Conservation (phyloP, 148 eudicot species). For the Dianthus caryophyllus region DNA sequence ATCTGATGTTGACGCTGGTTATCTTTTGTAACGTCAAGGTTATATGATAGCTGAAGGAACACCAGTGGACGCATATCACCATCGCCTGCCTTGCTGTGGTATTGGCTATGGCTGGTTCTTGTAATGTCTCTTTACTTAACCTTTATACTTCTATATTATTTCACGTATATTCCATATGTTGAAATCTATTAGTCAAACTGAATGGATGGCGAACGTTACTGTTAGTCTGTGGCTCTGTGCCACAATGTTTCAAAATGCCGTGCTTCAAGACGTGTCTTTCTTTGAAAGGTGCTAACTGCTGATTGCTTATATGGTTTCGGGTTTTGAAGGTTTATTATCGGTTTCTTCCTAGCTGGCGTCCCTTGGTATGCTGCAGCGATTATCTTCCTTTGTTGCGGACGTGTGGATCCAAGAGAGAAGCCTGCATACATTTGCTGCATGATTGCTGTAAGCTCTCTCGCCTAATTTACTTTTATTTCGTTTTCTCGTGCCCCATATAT, state of each 20-base stretch:
- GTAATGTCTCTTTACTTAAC: conserved; percentile 43
- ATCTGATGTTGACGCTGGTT: conserved; percentile 10
- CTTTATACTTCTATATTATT: neutral
- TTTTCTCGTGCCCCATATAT: conserved; percentile 15
- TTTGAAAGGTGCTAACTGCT: conserved; percentile 5
- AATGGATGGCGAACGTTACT: no score
- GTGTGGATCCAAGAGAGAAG: conserved; percentile 69
- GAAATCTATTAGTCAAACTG: neutral
- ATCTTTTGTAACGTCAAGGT: conserved; percentile 33
- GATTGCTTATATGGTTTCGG: conserved; percentile 13
- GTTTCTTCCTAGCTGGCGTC: conserved; percentile 80
- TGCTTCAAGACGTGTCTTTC: neutral
- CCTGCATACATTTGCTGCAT: conserved; percentile 81
- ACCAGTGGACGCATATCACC: conserved; percentile 43
- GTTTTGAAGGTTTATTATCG: conserved; percentile 75
- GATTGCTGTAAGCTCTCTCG: conserved; percentile 54
- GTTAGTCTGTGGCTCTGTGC: no score
- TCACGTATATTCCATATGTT: neutral
- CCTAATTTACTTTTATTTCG: neutral
- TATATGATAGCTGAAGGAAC: conserved; percentile 77
- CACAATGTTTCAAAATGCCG: no score
- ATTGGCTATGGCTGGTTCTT: conserved; percentile 85
- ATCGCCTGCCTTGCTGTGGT: conserved; percentile 84
- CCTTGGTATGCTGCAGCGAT: conserved; percentile 87
- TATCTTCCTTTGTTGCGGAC: conserved; percentile 53